Percentiles rank a stretch among this genome's conserved stretches.
Evolutionary conservation across 2,329 filamentous ascomycete genomes (phyloP).

Genomic region (Zasmidium cellare): DNA sequence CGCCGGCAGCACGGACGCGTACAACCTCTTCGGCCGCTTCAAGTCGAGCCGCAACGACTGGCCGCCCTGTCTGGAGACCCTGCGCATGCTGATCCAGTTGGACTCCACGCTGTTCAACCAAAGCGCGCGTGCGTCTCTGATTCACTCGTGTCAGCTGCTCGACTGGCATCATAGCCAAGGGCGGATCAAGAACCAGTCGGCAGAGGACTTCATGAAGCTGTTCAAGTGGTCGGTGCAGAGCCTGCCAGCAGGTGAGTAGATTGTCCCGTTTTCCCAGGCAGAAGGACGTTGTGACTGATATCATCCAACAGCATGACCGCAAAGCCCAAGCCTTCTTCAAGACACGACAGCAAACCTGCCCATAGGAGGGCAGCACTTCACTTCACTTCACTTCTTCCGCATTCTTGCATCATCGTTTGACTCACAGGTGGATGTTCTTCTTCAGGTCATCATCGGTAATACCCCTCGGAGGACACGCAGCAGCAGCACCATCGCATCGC

Average conservation of each 20-base stretch:
- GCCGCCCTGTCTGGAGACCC: constrained; percentile 12
- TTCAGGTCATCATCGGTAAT: constrained; percentile 1
- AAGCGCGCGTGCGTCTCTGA: background rate
- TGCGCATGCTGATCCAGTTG: constrained; percentile 8
- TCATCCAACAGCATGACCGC: no score
- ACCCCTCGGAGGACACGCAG: constrained; percentile 1
- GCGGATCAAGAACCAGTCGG: no score
- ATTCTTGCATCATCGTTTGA: background rate
- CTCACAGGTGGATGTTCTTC: background rate
- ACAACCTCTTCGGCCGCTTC: constrained; percentile 20
- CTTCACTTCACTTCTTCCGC: background rate
- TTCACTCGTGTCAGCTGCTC: background rate
- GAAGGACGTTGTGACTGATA: no score
- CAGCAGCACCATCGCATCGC: background rate
- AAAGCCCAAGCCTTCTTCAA: no score
- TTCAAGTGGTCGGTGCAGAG: no score
- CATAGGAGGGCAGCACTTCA: no score
- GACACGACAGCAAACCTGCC: no score
- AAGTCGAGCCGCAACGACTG: constrained; percentile 11
- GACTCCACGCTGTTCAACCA: constrained; percentile 1
- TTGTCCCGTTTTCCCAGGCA: no score
- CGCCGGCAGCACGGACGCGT: constrained; percentile 16
- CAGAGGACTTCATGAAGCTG: no score
- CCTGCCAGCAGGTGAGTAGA: no score
- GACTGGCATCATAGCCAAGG: background rate